Conservation (phyloP, 306 rosid genomes). For the Cotoneaster glaucophyllus region DNA sequence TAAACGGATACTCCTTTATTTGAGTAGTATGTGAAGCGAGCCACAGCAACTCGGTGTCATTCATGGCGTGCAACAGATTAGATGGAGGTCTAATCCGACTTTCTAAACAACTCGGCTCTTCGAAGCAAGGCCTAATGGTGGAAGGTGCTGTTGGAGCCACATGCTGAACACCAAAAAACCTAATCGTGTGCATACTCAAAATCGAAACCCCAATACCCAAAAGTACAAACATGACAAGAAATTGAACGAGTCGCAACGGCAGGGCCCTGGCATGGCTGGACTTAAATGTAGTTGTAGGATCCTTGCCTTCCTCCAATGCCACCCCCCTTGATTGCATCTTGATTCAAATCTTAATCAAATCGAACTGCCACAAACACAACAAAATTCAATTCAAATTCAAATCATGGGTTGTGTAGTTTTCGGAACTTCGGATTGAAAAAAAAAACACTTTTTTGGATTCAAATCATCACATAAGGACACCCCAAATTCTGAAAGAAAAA, state of each 20-base stretch:
- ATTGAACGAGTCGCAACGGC: conserved; percentile 67
- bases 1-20: conserved; percentile 56
- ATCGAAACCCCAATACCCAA: conserved; percentile 67
- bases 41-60: conserved; percentile 78
- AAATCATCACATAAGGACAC: background rate
- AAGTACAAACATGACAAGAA: conserved; percentile 56
- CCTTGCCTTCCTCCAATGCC: conserved; percentile 76
- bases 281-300: conserved; percentile 38
- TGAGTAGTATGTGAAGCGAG: conserved; percentile 64
- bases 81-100: conserved; percentile 69
- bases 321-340: conserved; percentile 56
- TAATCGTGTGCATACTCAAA: conserved; percentile 64
- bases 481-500: background rate
- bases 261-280: conserved; percentile 48
- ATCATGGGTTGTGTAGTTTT: conserved; percentile 8
- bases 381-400: conserved; percentile 16
- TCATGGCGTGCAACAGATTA: conserved; percentile 63
- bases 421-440: conserved; percentile 12
- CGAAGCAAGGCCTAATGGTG: conserved; percentile 45
- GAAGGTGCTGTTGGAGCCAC: conserved; percentile 39
- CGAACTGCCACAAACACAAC: conserved; percentile 2
- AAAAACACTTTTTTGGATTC: background rate
- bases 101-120: conserved; percentile 43
- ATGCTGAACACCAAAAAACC: conserved; percentile 54
- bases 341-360: conserved; percentile 26